Evolutionary conservation across 1,284 basidiomycete genomes (phyloP), one percentile per base, ranked within the genome.

Genomic region (Rhodotorula sp.): DNA sequence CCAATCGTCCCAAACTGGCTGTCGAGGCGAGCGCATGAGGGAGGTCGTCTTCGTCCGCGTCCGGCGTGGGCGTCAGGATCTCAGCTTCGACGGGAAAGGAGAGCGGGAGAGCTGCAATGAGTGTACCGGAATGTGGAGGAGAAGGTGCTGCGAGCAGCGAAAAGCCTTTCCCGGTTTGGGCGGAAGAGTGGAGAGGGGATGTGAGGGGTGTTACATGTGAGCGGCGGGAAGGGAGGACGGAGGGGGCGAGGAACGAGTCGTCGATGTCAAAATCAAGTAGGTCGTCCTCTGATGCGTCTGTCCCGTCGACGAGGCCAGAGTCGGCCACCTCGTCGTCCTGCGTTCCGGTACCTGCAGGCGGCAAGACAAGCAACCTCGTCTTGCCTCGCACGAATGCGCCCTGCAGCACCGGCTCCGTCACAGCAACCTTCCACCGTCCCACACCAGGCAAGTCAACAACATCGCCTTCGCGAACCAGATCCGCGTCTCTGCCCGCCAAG

Each of bases 321-420:
- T 44, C 39, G 6, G 54, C 61, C 34, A n/a, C 44, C 4, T 48
- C 34, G 15, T 44, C 39, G 13, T 44, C 39, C 39, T 44, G 39
- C 7, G 39, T 17, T 44, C 39, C 39, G 39, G 13, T 17, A 44
- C 17, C 58, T 52, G 78, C 77, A 6, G 74, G 79, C 64, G 79
- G 81, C 4, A 84, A 79, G 19, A 92, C 78, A 60, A 90, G 83
- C 56, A 93, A 81, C 54, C 81, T 83, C 2, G 91, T 91, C 34
- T 76, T 77, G 5, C 83, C 84, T 39, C 77, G 79, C 24, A 82
- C 79, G 10, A 85, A 83, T 68, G 84, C 81, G 24, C 92, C 92
- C 81, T 92, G 90, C 29, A 85, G 80, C 32, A 89, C 87, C 1
- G 92, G 91, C 69, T 90, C 86, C 6, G 79, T 75, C 77, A 83